Base-by-base conservation (phyloP, 177 flowering plant genomes). In the Vitis hybrid region DNA sequence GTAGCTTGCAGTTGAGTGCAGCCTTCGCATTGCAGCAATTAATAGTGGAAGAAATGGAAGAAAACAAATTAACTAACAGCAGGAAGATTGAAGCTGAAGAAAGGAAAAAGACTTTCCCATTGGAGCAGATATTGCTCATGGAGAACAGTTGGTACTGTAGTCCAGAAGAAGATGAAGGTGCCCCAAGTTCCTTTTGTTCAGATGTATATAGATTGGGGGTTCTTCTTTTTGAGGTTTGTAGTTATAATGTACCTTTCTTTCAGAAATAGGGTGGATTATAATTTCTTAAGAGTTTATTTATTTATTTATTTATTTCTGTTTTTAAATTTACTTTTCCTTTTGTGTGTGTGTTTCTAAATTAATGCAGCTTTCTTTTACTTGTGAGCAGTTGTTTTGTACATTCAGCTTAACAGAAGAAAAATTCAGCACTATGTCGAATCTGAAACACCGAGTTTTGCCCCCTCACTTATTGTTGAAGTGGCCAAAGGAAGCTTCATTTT, bases 401-500 rank as follows among this genome's bases (percentile, higher is more conserved):
- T 89, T 84, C 77, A 81, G 78, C 80, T 86, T 91, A 2, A 80
- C 78, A 70, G 98, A 90, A 79, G 97, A 92, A 66, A 93, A 96
- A 78, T 82, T 84, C 55, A 79, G 86, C 66, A 93, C 90, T 29
- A 96, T 96, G 99, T 85, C 88, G 64, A 88, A 89, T 75, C 70
- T 96, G 71, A 87, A 95, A 74, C 97, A 93, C 71, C 89, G 98
- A 51, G 91, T 93, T 72, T 89, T 96, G 72, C 99, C 97, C 51
- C 94, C 99, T 69, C 95, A 89, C 70, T 66, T 96, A 80, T 83
- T 93, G 64, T 70, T 87, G 70, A 93, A 87, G 66, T 93, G 91
- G 90, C 97, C 99, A 7, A 92, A 96, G 82, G 97, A 93, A 85
- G 98, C 97, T 70, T 87, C 93, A 45, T 92, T 93, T 89, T 96